These are phyloP conservation scores for Phytopythium litorale DNA, from an alignment of 352 stramenopile species.

Conservation along the genomic window DNA sequence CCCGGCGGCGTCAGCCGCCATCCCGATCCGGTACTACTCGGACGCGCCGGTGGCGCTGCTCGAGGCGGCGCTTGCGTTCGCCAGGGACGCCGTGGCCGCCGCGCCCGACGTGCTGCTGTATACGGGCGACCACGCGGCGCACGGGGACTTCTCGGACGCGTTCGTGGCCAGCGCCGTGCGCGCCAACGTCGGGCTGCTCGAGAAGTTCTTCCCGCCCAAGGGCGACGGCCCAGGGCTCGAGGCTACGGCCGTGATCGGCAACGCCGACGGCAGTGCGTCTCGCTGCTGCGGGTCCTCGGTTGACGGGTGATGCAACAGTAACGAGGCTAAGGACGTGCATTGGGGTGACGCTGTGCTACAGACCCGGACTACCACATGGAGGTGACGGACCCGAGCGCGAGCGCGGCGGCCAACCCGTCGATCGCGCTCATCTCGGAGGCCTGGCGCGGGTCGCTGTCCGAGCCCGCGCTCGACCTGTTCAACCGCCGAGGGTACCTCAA, in stretches of 20 bases:
- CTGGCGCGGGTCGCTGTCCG: conserved; percentile 59
- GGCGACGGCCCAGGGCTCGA: conserved; percentile 23
- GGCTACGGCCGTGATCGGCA: conserved; percentile 76
- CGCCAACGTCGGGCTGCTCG: conserved; percentile 59
- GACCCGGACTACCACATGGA: conserved; percentile 85
- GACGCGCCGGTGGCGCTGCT: conserved; percentile 59
- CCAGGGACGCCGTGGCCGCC: conserved; percentile 44
- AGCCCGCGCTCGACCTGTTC: conserved; percentile 52
- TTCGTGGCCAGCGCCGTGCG: conserved; percentile 61
- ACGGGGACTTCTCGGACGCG: conserved; percentile 55
- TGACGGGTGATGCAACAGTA: background rate
- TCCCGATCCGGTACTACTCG: conserved; percentile 44
- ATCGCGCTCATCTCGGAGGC: conserved; percentile 57
- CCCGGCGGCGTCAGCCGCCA: conserved; percentile 23
- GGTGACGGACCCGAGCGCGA: conserved; percentile 51
- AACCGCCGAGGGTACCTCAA: conserved; percentile 62
- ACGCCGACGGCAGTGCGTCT: conserved; percentile 64
- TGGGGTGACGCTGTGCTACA: conserved; percentile 10
- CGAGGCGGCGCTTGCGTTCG: conserved; percentile 64
- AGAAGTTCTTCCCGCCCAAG: conserved; percentile 57
- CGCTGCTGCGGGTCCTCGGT: background rate
- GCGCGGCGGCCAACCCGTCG: conserved; percentile 41
- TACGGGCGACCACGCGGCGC: conserved; percentile 73
- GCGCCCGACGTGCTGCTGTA: conserved; percentile 75
- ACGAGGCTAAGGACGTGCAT: background rate